phyloP scores from a whole-genome alignment of 768 basidiomycete genomes.

The Jaapia argillacea region DNA sequence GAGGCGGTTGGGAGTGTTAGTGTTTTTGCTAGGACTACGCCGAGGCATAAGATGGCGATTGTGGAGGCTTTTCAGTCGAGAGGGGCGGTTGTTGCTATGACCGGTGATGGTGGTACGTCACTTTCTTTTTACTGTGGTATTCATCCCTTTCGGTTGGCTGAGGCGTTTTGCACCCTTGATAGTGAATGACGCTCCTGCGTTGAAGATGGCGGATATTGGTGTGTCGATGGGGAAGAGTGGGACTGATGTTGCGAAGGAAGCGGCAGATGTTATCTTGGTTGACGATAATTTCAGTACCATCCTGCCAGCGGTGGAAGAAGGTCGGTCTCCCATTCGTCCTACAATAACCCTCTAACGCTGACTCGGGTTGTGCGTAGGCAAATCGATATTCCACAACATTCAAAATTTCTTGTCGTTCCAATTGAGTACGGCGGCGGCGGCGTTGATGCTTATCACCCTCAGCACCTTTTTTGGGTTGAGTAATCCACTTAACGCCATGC shows the following conservation, averaged over 20 bases:
- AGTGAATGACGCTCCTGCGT: constrained; percentile 94
- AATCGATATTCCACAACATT: constrained; percentile 98
- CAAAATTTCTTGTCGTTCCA: constrained; percentile 98
- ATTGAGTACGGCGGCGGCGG: constrained; percentile 94
- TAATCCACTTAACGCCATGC: constrained; percentile 96
- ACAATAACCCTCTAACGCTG: constrained; percentile 2
- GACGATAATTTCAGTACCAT: constrained; percentile 97
- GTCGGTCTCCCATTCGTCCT: constrained; percentile 23
- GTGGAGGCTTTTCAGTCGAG: constrained; percentile 87
- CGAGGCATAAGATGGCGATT: constrained; percentile 96
- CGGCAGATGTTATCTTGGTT: constrained; percentile 92
- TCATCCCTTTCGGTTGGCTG: background rate
- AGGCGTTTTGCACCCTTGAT: constrained; percentile 2
- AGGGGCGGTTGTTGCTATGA: constrained; percentile 93
- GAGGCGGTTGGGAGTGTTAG: constrained; percentile 75
- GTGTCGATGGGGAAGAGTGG: constrained; percentile 97
- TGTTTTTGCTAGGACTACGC: constrained; percentile 93
- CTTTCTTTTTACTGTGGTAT: no score
- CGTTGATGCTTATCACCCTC: constrained; percentile 88
- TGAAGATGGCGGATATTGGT: constrained; percentile 98
- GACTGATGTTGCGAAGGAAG: constrained; percentile 98
- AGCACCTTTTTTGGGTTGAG: constrained; percentile 84
- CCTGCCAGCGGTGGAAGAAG: constrained; percentile 89
- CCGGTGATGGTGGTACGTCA: constrained; percentile 82
- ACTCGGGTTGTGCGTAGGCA: constrained; percentile 37